phyloP scores from a whole-genome alignment of 192 early-diverging fungal species.

The Neocallimastix lanati region DNA sequence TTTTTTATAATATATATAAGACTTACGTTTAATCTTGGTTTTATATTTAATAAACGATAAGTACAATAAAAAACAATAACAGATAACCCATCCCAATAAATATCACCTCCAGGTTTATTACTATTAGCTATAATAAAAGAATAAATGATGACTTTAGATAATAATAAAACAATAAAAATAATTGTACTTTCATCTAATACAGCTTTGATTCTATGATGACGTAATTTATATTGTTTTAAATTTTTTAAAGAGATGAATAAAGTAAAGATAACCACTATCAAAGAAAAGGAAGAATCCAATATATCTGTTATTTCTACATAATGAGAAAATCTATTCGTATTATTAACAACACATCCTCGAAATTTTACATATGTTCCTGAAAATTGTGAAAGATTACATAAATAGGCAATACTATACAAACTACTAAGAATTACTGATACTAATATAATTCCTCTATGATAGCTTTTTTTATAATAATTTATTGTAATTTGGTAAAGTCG shows the following conservation, averaged over 20 bases:
- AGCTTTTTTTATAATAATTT: not conserved
- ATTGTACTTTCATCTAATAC: not conserved
- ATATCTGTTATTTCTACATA: not conserved
- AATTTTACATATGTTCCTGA: not conserved
- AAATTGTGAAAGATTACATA: not conserved
- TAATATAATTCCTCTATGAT: not conserved
- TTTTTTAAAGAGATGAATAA: not conserved
- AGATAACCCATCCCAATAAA: not conserved
- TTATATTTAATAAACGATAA: not conserved
- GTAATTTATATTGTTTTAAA: not conserved
- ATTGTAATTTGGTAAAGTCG: not conserved
- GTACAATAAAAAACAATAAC: not conserved
- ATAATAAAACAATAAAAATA: not conserved
- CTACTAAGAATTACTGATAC: not conserved
- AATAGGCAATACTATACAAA: not conserved
- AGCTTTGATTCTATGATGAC: not conserved
- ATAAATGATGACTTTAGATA: not conserved
- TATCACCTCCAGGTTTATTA: not conserved
- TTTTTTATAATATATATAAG: not conserved
- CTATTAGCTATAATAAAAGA: not conserved
- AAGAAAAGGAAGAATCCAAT: not conserved
- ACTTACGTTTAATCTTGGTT: not conserved
- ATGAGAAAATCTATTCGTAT: not conserved
- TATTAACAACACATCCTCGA: not conserved
- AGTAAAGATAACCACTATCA: not conserved